Evolutionary conservation across 371 early-diverging fungal species (phyloP).

Genomic region (Actinomortierella ambigua): DNA sequence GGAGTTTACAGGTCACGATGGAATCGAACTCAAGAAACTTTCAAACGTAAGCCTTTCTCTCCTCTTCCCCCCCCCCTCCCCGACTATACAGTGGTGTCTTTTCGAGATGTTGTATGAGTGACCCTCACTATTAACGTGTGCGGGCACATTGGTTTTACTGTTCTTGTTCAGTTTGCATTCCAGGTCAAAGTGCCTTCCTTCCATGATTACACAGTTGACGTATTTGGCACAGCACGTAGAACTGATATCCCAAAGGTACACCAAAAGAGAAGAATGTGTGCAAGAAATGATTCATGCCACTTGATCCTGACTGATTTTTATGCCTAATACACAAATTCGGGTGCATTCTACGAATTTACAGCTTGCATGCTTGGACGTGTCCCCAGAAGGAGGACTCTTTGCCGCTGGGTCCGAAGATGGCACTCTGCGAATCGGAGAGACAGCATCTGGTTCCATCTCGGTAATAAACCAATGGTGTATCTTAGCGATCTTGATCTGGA

Average conservation of each 20-base stretch:
- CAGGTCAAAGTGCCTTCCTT: constrained; percentile 34
- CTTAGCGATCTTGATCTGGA: too few species aligned
- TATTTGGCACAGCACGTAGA: constrained; percentile 39
- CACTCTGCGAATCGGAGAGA: constrained; percentile 48
- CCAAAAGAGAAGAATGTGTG: not conserved
- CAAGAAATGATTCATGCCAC: too few species aligned
- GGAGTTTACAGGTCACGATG: constrained; percentile 38
- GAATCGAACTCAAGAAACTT: constrained; percentile 24
- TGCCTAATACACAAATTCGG: constrained; percentile 13
- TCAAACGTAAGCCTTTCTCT: constrained; percentile 41
- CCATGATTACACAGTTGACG: constrained; percentile 22
- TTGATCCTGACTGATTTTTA: too few species aligned
- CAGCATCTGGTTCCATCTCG: constrained; percentile 46
- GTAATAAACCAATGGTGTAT: constrained; percentile 27
- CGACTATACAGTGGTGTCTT: too few species aligned
- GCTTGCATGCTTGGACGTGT: constrained; percentile 56
- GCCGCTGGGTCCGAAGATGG: constrained; percentile 52
- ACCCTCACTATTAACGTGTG: too few species aligned
- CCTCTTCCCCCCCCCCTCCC: too few species aligned
- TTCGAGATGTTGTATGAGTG: too few species aligned
- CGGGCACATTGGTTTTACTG: not conserved
- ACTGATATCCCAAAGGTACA: constrained; percentile 28
- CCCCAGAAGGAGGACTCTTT: constrained; percentile 60
- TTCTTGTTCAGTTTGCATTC: constrained; percentile 23
- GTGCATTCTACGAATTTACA: constrained; percentile 13